Percentiles rank a stretch among this genome's conserved stretches.
Conservation (phyloP, 1,284 basidiomycete genomes). For the Cutaneotrichosporon cutaneum region DNA sequence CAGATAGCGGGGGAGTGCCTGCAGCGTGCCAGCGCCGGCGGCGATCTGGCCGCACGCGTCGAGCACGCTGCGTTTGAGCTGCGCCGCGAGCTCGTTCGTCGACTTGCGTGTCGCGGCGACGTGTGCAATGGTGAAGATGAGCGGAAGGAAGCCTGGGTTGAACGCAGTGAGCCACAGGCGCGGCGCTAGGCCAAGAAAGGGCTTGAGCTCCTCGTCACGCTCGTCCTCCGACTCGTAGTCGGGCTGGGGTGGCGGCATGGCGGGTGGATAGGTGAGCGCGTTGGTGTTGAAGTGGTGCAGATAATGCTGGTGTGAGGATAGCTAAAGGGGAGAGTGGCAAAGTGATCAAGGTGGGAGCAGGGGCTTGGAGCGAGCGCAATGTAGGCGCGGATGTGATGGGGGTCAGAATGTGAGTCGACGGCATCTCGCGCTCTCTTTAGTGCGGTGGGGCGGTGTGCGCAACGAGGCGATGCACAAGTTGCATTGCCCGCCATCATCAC, state of each 20-base stretch:
- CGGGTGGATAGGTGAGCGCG: not conserved
- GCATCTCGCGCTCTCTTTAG: not conserved
- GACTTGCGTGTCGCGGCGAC: constrained; percentile 66
- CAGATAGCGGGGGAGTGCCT: constrained; percentile 81
- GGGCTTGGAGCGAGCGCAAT: not conserved
- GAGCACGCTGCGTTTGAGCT: constrained; percentile 69
- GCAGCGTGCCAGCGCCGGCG: constrained; percentile 72
- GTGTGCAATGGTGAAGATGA: constrained; percentile 80
- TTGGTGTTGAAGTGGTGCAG: not conserved
- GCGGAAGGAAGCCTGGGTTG: constrained; percentile 65
- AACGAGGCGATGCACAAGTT: too few relatives aligned
- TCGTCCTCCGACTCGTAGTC: not conserved
- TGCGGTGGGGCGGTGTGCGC: not conserved
- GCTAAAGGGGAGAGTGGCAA: not conserved
- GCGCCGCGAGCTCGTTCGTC: constrained; percentile 65
- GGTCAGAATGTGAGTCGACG: not conserved
- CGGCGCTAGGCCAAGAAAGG: constrained; percentile 78
- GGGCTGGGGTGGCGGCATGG: not conserved
- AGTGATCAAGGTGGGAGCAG: not conserved
- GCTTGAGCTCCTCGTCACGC: constrained; percentile 39
- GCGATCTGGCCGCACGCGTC: constrained; percentile 80
- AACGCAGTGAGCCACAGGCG: constrained; percentile 79
- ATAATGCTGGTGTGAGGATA: not conserved
- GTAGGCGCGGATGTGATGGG: not conserved
- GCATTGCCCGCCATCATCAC: not conserved